Evolutionary conservation across 2,329 filamentous ascomycete species (phyloP), one percentile per base, ranked within the genome.

Genomic region (Alternaria dauci): DNA sequence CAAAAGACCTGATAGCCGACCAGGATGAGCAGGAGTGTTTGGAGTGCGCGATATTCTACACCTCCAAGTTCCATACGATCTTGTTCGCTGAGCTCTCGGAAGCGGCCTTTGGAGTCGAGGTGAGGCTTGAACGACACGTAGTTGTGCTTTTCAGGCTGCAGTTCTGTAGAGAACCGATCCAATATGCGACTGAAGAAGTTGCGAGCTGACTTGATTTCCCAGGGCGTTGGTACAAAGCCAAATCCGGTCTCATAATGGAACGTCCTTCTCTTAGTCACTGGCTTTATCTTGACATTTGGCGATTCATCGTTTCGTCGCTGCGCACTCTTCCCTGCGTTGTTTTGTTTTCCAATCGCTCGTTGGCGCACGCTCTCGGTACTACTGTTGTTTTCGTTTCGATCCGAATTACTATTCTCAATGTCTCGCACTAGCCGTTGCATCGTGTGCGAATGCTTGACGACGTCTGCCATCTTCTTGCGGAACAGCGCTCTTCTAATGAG

Each of bases 1-100:
- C 75, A 77, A 57, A 74, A 73, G 2, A 76, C 14, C 16, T 75
- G 70, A 23, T 76, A 78, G n/a, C 5, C 84, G 28, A 65, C 83
- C 80, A 25, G 83, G 70, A 26, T 82, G 76, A 55, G 83, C 68
- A 85, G 66, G 12, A 86, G 68, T 1, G 85, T 63, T 64, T 82
- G 84, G 32, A 86, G 69, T 32, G 79, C 82, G 0, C 82, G 79
- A 43, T 86, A 86, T 67, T 86, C 84, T 36, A 85, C 81, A 0
- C 84, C 84, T 1, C 84, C 84, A 0, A 86, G 73, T n/a, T 76
- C 73, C 18, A 81, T 75, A 6, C 81, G 76, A 43, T 83, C 80
- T 12, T 78, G 76, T 26, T 78, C 70, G 11, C 77, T 81, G 28
- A 84, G 62, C 66, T 71, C 70, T 7, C 67, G 66, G 42, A 79